Evolutionary conservation across 352 stramenopile genomes (phyloP), one percentile per base, ranked within the genome.

Genomic region (Achlya hypogyna): DNA sequence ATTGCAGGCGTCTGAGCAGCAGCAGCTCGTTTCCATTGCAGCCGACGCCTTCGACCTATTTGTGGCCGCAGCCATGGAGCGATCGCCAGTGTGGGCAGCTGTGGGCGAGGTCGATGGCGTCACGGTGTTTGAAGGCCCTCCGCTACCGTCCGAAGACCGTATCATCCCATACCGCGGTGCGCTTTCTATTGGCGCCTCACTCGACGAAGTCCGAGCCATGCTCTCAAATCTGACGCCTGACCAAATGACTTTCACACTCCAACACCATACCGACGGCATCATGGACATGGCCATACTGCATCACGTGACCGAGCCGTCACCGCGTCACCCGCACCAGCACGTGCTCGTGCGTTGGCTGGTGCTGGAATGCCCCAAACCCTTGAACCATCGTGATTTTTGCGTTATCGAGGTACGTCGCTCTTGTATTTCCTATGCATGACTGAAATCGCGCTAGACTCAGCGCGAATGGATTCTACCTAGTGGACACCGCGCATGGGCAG

Each of bases 361-460:
- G 12, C 25, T 56, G 10, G 49, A 56, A 20, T 56, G 49, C 49
- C 49, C 49, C 49, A 56, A 56, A 20, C 49, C 49, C 10, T 20
- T 56, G 2, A 22, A 3, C 49, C 49, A 56, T 20, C 49, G 49
- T 16, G 49, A 56, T 20, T 56, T 56, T 56, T 56, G 49, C 31
- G 49, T 56, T 10, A 12, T 56, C 49, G 49, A 56, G 31, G 49
- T 56, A 54, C 23, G 6, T 54, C 6, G 6, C 49, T 34, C 18
- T 49, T 49, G 22, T 49, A 49, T 49, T 18, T 49, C 42, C 22
- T 49, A 49, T 49, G 18, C 22, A 49, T 49, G 22, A 49, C 22
- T 49, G n/a, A n/a, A n/a, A n/a, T n/a, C n/a, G n/a, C n/a, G 42
- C 22, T 56, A 56, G 49, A 56, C 49, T 10, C 49, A 56, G 25